Conservation (phyloP, 441 rosid species). For the Lepidium campestre region DNA sequence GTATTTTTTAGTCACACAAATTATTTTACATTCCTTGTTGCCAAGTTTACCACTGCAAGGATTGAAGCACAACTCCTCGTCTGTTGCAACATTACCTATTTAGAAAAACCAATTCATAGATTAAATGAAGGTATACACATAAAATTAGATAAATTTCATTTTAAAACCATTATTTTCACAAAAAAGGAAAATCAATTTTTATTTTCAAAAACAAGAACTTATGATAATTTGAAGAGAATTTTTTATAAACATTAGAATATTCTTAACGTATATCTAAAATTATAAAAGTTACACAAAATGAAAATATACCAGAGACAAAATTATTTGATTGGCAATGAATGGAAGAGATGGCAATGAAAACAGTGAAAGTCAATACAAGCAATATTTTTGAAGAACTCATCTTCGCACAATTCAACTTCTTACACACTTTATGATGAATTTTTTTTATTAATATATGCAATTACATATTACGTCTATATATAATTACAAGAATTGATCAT, state of each 20-base stretch:
- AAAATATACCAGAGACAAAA: not conserved
- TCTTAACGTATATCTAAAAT: no score
- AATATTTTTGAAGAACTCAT: not conserved
- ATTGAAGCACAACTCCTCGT: not conserved
- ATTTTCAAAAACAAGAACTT: no score
- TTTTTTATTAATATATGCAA: not conserved
- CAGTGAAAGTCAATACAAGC: not conserved
- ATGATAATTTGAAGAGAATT: no score
- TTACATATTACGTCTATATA: not conserved
- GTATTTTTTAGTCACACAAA: slow-evolving; percentile 13
- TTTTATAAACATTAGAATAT: no score
- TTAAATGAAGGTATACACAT: no score
- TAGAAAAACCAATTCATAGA: no score
- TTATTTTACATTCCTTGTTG: not conserved
- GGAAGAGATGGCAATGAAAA: not conserved
- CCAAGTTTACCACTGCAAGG: slow-evolving; percentile 7
- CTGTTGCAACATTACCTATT: no score
- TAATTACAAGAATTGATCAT: not conserved
- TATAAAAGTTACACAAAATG: no score
- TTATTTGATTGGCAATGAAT: not conserved
- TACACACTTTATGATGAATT: not conserved
- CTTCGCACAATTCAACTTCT: not conserved
- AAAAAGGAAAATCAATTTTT: no score
- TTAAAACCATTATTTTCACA: no score
- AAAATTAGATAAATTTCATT: no score